Conservation (phyloP, 2,329 filamentous ascomycete species). For the Myriosclerotinia duriaeana region DNA sequence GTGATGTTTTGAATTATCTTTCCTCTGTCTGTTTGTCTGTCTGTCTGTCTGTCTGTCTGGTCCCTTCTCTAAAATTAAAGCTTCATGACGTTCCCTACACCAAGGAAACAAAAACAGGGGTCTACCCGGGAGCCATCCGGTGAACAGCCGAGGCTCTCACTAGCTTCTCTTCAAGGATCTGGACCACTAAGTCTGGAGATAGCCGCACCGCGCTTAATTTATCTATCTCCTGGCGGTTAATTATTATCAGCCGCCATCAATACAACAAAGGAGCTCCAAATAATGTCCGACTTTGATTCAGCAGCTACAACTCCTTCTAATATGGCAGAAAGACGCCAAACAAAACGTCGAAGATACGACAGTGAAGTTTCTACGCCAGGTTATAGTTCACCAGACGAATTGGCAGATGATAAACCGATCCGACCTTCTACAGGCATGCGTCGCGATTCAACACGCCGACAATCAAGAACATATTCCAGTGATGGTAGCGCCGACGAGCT, state of each 20-base stretch:
- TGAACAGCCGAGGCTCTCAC: background rate
- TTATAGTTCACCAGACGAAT: constrained; percentile 50
- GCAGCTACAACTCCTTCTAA: constrained; percentile 27
- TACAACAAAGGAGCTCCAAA: constrained; percentile 16
- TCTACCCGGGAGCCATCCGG: background rate
- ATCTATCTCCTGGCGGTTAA: background rate
- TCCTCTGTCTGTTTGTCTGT: background rate
- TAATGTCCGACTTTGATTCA: constrained; percentile 36
- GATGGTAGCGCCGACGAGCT: constrained; percentile 37
- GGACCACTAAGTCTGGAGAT: background rate
- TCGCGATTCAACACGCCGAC: constrained; percentile 30
- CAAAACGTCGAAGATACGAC: constrained; percentile 40
- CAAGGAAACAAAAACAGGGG: constrained; percentile 6
- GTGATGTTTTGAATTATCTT: background rate
- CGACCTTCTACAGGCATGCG: constrained; percentile 37
- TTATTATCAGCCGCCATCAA: background rate
- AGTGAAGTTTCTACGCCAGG: constrained; percentile 45
- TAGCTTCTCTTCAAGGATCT: background rate
- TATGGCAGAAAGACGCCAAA: constrained; percentile 30
- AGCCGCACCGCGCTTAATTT: background rate
- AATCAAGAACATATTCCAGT: constrained; percentile 33
- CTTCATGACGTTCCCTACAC: constrained; percentile 8
- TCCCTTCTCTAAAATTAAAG: constrained; percentile 4
- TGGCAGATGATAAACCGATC: constrained; percentile 39
- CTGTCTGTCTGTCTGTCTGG: background rate